Evolutionary conservation across 371 early-diverging fungal species (phyloP).

Genomic region (Mortierella sp.): DNA sequence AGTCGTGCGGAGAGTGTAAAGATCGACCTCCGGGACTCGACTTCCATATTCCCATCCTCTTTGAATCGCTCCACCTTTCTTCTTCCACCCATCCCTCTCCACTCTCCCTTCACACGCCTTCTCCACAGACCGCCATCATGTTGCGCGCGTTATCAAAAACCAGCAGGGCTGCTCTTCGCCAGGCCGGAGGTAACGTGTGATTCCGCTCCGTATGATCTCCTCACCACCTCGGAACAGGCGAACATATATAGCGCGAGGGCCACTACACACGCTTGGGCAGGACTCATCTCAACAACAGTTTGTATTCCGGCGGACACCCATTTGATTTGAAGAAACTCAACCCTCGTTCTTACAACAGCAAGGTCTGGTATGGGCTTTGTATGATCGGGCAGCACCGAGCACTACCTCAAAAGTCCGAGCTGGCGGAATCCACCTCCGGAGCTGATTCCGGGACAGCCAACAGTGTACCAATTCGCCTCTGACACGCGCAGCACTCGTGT

Average conservation of each 20-base stretch:
- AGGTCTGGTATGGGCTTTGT: no score
- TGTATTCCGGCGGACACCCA: no score
- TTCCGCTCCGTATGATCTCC: constrained; percentile 4
- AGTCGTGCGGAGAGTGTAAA: no score
- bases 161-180: constrained; percentile 41
- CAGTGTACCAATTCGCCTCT: background rate
- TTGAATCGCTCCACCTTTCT: constrained; percentile 7
- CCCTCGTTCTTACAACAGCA: background rate
- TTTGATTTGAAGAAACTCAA: background rate
- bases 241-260: background rate
- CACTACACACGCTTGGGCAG: background rate
- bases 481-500: background rate
- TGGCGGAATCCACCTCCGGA: constrained; percentile 13
- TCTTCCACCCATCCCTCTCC: constrained; percentile 2
- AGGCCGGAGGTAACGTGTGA: constrained; percentile 44
- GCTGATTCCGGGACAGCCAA: constrained; percentile 1
- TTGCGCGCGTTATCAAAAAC: constrained; percentile 52
- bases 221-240: background rate
- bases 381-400: no score
- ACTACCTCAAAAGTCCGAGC: constrained; percentile 11
- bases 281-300: background rate
- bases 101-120: constrained; percentile 4
- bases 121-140: constrained; percentile 32
- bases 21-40: no score
- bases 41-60: constrained; percentile 2